A percentile compares a stretch with the other conserved stretches of the same genome.
Evolutionary conservation across 352 stramenopile genomes (phyloP).

Genomic region (Phytophthora hybrid): DNA sequence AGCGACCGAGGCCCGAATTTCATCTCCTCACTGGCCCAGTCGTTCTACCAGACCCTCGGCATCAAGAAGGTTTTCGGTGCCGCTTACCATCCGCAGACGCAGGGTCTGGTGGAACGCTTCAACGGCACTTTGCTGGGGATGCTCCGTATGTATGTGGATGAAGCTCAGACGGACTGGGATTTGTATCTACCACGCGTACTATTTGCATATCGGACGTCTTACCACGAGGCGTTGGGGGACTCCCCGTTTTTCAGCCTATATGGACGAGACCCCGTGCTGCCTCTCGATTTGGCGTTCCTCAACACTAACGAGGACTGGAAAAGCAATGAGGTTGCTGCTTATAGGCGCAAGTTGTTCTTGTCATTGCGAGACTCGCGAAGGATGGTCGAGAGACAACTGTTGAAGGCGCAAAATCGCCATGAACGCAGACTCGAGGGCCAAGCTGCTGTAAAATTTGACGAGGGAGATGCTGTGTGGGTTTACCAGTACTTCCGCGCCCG

Average conservation of each 20-base stretch:
- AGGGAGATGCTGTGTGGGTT: constrained; percentile 6
- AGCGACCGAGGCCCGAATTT: constrained; percentile 13
- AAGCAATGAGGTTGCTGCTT: constrained; percentile 8
- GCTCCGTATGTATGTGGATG: too few relatives aligned
- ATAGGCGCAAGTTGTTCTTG: constrained; percentile 4
- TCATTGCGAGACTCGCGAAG: background rate
- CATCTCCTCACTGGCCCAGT: background rate
- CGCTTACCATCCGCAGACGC: too few relatives aligned
- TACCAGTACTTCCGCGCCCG: constrained; percentile 8
- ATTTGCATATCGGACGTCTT: constrained; percentile 18
- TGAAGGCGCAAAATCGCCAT: background rate
- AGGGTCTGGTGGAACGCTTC: too few relatives aligned
- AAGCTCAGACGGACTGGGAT: constrained; percentile 11
- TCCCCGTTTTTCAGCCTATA: constrained; percentile 13
- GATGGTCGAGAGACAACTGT: constrained; percentile 8
- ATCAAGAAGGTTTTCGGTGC: too few relatives aligned
- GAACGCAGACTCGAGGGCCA: background rate
- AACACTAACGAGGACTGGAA: constrained; percentile 8
- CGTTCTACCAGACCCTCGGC: too few relatives aligned
- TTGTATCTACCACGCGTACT: background rate
- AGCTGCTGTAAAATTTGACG: background rate
- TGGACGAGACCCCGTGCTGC: background rate
- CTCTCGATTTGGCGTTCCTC: constrained; percentile 16
- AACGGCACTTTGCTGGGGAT: too few relatives aligned
- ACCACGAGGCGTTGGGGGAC: constrained; percentile 15